These are phyloP conservation scores for Striga asiatica DNA, from an alignment of 257 asterid genomes.

Conservation along the genomic window DNA sequence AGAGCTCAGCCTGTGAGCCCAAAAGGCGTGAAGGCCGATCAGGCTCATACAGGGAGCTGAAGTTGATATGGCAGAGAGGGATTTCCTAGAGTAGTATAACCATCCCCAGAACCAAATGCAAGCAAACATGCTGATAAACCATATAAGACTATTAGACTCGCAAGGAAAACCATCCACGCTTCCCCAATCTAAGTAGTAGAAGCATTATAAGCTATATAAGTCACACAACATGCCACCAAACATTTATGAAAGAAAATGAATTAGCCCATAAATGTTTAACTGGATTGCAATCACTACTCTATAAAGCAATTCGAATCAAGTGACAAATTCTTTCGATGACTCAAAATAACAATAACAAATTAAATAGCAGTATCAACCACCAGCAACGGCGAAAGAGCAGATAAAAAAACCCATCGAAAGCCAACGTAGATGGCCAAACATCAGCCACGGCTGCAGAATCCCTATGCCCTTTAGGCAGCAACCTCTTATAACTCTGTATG, in stretches of 20 bases:
- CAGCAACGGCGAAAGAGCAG: constrained; percentile 78
- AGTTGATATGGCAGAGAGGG: no score
- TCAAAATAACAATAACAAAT: not conserved
- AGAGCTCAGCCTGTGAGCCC: no score
- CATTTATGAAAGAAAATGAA: not conserved
- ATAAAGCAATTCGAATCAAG: not conserved
- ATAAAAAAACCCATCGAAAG: constrained; percentile 75
- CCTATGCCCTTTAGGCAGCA: constrained; percentile 79
- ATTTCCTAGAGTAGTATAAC: no score
- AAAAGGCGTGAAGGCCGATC: no score
- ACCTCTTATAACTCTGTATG: constrained; percentile 70
- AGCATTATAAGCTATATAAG: not conserved
- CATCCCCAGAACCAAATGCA: no score
- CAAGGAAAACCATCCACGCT: not conserved
- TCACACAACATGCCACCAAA: not conserved
- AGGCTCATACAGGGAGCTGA: no score
- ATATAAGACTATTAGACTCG: no score
- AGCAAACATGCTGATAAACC: not conserved
- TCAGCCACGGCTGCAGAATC: constrained; percentile 96
- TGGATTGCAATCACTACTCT: constrained; percentile 7
- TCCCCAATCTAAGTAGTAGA: constrained; percentile 8
- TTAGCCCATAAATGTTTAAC: not conserved
- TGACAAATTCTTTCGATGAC: constrained; percentile 4
- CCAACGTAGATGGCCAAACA: constrained; percentile 91
- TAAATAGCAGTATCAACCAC: constrained; percentile 15